Conservation (phyloP, 257 asterid genomes). For the Galeopsis tetrahit region DNA sequence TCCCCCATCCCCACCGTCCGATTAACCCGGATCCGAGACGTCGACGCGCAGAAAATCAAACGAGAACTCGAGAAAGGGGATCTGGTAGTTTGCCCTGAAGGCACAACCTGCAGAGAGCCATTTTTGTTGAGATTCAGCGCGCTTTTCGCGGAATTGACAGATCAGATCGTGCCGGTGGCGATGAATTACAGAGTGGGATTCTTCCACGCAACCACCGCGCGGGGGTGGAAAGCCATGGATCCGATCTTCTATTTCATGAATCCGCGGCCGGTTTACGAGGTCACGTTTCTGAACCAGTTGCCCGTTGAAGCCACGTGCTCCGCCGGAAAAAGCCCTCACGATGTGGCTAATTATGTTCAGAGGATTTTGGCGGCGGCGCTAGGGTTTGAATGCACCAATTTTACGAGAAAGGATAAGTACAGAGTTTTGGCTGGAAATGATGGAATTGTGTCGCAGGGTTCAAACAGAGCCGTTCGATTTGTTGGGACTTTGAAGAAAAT, state of each 20-base stretch:
- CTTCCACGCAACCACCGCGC: constrained; percentile 88
- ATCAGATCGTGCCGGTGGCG: constrained; percentile 85
- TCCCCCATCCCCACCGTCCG: constrained; percentile 94
- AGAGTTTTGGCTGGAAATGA: constrained; percentile 91
- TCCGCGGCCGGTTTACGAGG: constrained; percentile 85
- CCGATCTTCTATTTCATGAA: constrained; percentile 92
- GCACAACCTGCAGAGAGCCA: constrained; percentile 93
- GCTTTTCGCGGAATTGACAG: constrained; percentile 84
- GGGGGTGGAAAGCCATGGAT: constrained; percentile 91
- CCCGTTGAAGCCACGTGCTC: constrained; percentile 90
- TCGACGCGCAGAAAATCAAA: constrained; percentile 73
- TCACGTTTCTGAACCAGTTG: constrained; percentile 76
- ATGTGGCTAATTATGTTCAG: constrained; percentile 91
- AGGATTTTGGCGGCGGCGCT: constrained; percentile 78
- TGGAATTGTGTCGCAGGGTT: constrained; percentile 56
- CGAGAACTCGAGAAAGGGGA: constrained; percentile 69
- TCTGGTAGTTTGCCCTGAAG: constrained; percentile 79
- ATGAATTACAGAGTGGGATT: constrained; percentile 83
- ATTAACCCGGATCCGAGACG: constrained; percentile 63
- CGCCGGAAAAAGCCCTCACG: constrained; percentile 78
- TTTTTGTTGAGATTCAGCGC: constrained; percentile 78
- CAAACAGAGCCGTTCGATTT: constrained; percentile 1
- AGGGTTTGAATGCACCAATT: constrained; percentile 92
- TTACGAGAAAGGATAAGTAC: constrained; percentile 87
- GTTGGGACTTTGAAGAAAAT: constrained; percentile 28